Evolutionary conservation across 108 stramenopile species (phyloP).

Genomic region (Phaeodactylum tricornutum): DNA sequence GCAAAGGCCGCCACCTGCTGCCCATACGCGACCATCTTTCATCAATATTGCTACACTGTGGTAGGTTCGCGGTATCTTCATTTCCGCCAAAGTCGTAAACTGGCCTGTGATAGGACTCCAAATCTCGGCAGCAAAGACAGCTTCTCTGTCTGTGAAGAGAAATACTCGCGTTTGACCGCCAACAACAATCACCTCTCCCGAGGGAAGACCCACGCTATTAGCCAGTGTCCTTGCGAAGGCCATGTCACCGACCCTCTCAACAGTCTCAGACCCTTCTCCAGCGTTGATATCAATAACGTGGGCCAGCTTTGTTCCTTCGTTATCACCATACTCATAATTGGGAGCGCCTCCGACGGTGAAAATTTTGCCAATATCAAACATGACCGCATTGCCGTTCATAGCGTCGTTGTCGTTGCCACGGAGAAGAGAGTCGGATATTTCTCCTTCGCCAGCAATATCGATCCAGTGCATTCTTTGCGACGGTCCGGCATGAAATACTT

Average conservation of each 20-base stretch:
- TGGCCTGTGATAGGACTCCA: neutral
- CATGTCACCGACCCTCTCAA: neutral
- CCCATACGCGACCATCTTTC: neutral
- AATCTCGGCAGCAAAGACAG: neutral
- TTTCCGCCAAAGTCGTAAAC: neutral
- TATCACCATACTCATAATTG: neutral
- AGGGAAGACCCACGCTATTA: neutral
- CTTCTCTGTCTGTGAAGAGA: neutral
- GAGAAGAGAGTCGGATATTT: neutral
- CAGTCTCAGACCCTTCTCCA: neutral
- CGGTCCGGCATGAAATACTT: neutral
- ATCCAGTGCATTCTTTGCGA: slow-evolving; percentile 1
- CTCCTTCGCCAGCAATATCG: neutral
- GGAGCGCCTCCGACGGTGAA: slow-evolving; percentile 1
- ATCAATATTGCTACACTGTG: neutral
- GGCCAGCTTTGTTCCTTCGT: neutral
- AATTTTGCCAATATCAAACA: slow-evolving; percentile 5
- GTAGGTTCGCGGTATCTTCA: neutral
- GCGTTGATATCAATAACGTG: slow-evolving; percentile 1
- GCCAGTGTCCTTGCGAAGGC: neutral
- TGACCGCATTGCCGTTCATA: neutral
- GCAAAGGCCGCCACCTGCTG: neutral
- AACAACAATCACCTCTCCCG: neutral
- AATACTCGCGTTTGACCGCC: neutral
- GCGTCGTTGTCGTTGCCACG: neutral